Percentiles rank a stretch among this genome's conserved stretches.
Evolutionary conservation across 441 rosid genomes (phyloP).

Genomic region (Dalechampia spathulata): DNA sequence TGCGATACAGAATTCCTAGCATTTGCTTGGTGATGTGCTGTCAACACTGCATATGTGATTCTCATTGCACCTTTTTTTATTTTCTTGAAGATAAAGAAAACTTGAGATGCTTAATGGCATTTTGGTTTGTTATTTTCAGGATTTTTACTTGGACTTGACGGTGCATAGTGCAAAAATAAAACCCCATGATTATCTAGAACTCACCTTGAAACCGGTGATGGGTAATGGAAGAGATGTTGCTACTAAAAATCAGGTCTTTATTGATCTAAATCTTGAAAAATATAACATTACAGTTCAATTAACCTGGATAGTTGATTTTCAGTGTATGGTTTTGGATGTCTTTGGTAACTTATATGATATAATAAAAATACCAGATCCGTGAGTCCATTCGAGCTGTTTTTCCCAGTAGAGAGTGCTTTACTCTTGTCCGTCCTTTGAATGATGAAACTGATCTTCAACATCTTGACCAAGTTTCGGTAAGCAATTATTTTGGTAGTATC

Average conservation of each 20-base stretch:
- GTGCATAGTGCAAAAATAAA: background rate
- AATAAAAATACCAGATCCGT: slow-evolving; percentile 37
- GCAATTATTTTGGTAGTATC: slow-evolving; percentile 10
- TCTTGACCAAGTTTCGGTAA: slow-evolving; percentile 68
- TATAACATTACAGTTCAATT: background rate
- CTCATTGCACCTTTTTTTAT: background rate
- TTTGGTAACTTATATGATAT: slow-evolving; percentile 7
- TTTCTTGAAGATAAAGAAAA: too few relatives aligned
- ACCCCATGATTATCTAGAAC: slow-evolving; percentile 2
- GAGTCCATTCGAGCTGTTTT: slow-evolving; percentile 76
- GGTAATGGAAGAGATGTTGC: slow-evolving; percentile 3
- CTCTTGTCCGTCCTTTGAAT: slow-evolving; percentile 85
- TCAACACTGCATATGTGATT: background rate
- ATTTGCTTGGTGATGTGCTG: background rate
- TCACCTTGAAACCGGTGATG: slow-evolving; percentile 5
- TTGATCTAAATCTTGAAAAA: background rate
- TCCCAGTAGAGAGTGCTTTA: slow-evolving; percentile 77
- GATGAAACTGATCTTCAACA: slow-evolving; percentile 76
- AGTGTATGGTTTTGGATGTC: background rate
- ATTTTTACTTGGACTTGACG: slow-evolving; percentile 7
- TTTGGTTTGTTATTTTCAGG: slow-evolving; percentile 3
- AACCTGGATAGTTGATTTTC: too few relatives aligned
- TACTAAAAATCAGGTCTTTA: slow-evolving; percentile 4
- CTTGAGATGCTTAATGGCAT: too few relatives aligned
- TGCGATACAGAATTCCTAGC: slow-evolving; percentile 12